Evolutionary conservation across 345 rosid genomes (phyloP).

Genomic region (Combretum micranthum): DNA sequence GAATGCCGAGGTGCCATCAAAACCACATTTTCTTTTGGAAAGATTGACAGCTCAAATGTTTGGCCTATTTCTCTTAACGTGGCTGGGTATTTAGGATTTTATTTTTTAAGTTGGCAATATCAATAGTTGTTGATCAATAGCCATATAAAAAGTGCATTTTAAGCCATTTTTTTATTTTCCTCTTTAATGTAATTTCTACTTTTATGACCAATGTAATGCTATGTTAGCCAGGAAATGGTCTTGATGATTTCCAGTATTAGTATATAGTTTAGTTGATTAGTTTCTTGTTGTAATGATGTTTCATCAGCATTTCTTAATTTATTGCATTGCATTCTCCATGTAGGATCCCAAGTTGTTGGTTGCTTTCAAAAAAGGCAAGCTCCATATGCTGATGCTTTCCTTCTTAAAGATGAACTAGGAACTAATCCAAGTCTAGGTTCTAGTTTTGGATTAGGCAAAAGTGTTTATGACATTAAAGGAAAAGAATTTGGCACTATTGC

Average conservation of each 20-base stretch:
- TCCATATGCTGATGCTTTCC: constrained; percentile 97
- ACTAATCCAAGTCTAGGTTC: constrained; percentile 56
- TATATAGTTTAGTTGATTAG: too few relatives aligned
- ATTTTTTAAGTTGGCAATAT: too few relatives aligned
- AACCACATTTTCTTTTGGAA: too few relatives aligned
- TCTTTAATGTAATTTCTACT: background rate
- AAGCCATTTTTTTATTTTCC: too few relatives aligned
- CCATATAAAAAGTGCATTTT: too few relatives aligned
- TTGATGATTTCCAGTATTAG: too few relatives aligned
- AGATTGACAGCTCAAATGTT: too few relatives aligned
- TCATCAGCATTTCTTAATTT: background rate
- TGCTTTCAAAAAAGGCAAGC: constrained; percentile 97
- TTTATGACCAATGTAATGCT: background rate
- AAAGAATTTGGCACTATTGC: constrained; percentile 94
- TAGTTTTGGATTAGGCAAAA: constrained; percentile 65
- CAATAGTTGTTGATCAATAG: too few relatives aligned
- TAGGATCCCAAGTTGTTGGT: constrained; percentile 92
- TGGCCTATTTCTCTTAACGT: too few relatives aligned
- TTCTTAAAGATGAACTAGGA: constrained; percentile 79
- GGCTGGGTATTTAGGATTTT: too few relatives aligned
- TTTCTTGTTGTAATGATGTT: background rate
- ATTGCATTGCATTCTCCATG: constrained; percentile 2
- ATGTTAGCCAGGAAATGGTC: too few relatives aligned
- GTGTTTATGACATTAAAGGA: constrained; percentile 60
- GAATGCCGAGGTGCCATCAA: too few relatives aligned